Conservation (phyloP, 768 basidiomycete species). For the Exidia glandulosa region DNA sequence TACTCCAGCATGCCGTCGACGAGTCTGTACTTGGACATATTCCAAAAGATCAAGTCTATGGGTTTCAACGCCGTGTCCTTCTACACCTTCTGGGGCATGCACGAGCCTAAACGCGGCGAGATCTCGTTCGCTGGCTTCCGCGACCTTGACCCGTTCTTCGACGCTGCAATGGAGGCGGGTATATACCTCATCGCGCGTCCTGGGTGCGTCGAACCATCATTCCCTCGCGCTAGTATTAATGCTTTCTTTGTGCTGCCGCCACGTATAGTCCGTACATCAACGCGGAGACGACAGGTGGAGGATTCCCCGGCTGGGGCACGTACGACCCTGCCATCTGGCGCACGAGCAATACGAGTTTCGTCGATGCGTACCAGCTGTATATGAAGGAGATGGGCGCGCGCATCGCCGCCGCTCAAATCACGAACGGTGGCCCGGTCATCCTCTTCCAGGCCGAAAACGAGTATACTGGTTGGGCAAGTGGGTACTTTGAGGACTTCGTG, state of each 20-base stretch:
- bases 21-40: constrained; percentile 25
- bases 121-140: background rate
- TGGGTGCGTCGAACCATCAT: constrained; percentile 19
- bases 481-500: background rate
- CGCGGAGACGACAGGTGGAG: constrained; percentile 21
- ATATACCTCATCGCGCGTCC: background rate
- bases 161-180: background rate
- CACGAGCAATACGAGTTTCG: constrained; percentile 11
- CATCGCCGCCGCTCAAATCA: constrained; percentile 44
- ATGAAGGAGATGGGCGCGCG: constrained; percentile 14
- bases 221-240: background rate
- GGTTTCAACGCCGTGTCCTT: constrained; percentile 54
- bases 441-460: constrained; percentile 35
- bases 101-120: background rate
- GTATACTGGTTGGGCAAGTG: constrained; percentile 18
- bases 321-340: constrained; percentile 12
- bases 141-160: background rate
- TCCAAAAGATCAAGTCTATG: constrained; percentile 20
- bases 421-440: constrained; percentile 56
- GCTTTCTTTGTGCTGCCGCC: background rate
- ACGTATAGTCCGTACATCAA: constrained; percentile 46
- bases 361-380: constrained; percentile 14
- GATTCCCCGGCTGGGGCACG: constrained; percentile 16
- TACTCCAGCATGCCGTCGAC: constrained; percentile 37
- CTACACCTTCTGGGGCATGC: constrained; percentile 36